Evolutionary conservation across 73 alveolate species (phyloP).

Genomic region (Tetrahymena borealis): DNA sequence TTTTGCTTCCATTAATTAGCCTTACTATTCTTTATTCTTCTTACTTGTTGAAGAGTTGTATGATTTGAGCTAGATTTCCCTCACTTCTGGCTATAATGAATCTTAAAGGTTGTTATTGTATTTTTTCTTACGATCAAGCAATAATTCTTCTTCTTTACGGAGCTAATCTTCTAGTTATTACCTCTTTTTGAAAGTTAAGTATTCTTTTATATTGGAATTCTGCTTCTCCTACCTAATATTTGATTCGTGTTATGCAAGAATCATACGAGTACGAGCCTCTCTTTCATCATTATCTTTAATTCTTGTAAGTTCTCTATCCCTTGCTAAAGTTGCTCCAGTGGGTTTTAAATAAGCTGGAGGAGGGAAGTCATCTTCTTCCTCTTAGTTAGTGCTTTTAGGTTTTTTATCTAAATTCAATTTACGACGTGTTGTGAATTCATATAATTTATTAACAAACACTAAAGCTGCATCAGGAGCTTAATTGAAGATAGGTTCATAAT

Average conservation of each 20-base stretch:
- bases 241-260: slow-evolving; percentile 15
- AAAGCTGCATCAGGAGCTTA: slow-evolving; percentile 47
- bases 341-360: slow-evolving; percentile 41
- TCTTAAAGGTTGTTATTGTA: slow-evolving; percentile 21
- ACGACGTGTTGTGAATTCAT: slow-evolving; percentile 24
- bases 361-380: neutral
- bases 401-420: slow-evolving; percentile 24
- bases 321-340: slow-evolving; percentile 22
- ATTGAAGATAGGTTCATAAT: slow-evolving; percentile 37
- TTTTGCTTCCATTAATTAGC: slow-evolving; percentile 25
- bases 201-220: slow-evolving; percentile 37
- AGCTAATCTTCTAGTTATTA: slow-evolving; percentile 32
- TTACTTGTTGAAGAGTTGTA: slow-evolving; percentile 36
- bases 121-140: slow-evolving; percentile 24
- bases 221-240: slow-evolving; percentile 30
- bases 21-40: slow-evolving; percentile 36
- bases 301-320: slow-evolving; percentile 38
- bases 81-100: slow-evolving; percentile 30
- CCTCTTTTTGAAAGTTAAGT: slow-evolving; percentile 11
- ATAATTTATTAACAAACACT: slow-evolving; percentile 9
- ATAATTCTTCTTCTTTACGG: slow-evolving; percentile 33
- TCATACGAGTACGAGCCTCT: slow-evolving; percentile 8
- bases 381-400: slow-evolving; percentile 3
- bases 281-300: slow-evolving; percentile 32
- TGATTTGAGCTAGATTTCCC: slow-evolving; percentile 32